A percentile compares a stretch with the other conserved stretches of the same genome.
phyloP scores from a whole-genome alignment of 2,329 filamentous ascomycete genomes.

The Plectosphaerella cucumerina region DNA sequence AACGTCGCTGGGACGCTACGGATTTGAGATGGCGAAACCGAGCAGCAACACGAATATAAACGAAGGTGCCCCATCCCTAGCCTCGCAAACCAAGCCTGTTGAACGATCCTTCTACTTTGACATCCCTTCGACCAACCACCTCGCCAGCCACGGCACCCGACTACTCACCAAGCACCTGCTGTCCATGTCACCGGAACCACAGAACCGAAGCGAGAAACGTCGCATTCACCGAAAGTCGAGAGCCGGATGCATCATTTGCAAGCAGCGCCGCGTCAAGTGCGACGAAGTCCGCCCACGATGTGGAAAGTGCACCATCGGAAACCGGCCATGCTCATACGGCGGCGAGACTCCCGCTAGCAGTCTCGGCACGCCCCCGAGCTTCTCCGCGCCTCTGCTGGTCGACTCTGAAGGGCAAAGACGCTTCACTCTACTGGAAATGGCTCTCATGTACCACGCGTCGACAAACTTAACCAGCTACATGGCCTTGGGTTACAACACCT shows the following conservation, averaged over 20 bases:
- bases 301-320: constrained; percentile 28
- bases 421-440: constrained; percentile 6
- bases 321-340: constrained; percentile 16
- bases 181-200: not conserved
- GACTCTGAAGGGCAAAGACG: not conserved
- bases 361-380: not conserved
- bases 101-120: not conserved
- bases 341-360: not conserved
- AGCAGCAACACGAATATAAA: not conserved
- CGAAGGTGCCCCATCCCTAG: not conserved
- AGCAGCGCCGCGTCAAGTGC: constrained; percentile 39
- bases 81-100: not conserved
- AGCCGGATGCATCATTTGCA: constrained; percentile 30
- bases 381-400: not conserved
- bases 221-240: constrained; percentile 6
- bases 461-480: constrained; percentile 3
- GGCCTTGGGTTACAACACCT: not conserved
- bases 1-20: too few species aligned
- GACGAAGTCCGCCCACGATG: constrained; percentile 39
- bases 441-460: constrained; percentile 3
- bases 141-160: not conserved
- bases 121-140: not conserved
- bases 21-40: too few species aligned
- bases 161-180: not conserved
- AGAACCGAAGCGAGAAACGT: not conserved